phyloP scores from a whole-genome alignment of 257 asterid species.

The Solanum tacnaense region DNA sequence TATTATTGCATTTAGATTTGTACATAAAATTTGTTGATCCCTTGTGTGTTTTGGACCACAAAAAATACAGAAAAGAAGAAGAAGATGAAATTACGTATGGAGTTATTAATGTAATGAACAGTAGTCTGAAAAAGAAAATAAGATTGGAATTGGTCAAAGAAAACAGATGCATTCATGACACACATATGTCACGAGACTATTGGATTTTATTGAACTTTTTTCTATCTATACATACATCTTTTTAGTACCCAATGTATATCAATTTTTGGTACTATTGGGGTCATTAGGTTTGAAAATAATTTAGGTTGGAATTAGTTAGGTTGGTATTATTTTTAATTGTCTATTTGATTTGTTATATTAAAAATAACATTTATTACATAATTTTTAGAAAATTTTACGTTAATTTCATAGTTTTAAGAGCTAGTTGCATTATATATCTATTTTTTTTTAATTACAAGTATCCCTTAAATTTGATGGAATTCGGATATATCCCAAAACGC shows the following conservation, averaged over 20 bases:
- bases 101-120: slow-evolving; percentile 10
- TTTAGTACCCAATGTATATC: background rate
- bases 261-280: background rate
- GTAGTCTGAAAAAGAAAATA: slow-evolving; percentile 13
- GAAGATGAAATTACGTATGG: background rate
- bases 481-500: too few relatives aligned
- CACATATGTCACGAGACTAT: slow-evolving; percentile 12
- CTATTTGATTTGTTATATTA: too few relatives aligned
- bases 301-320: background rate
- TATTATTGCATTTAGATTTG: background rate
- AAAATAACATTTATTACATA: too few relatives aligned
- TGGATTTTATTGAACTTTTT: background rate
- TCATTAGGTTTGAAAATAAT: background rate
- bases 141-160: slow-evolving; percentile 40
- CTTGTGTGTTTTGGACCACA: slow-evolving; percentile 8
- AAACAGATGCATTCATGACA: slow-evolving; percentile 23
- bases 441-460: too few relatives aligned
- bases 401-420: too few relatives aligned
- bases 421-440: too few relatives aligned
- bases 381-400: too few relatives aligned
- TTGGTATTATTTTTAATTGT: too few relatives aligned
- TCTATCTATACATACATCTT: background rate
- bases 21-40: background rate
- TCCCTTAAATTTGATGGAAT: too few relatives aligned
- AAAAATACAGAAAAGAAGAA: background rate